These are phyloP conservation scores for Calonectria montana DNA, from an alignment of 2,329 filamentous ascomycete species.

Conservation along the genomic window DNA sequence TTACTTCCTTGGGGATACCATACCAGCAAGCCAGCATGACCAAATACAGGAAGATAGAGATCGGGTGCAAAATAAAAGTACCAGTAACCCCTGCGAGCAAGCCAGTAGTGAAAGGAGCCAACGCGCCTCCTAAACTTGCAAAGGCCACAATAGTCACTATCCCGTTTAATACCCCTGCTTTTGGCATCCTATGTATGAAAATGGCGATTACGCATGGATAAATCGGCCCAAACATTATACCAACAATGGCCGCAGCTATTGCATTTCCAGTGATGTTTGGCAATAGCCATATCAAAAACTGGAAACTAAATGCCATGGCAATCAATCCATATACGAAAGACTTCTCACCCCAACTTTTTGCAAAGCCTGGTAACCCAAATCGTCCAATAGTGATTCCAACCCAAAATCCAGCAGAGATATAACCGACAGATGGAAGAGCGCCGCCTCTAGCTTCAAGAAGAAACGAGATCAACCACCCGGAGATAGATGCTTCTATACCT, in stretches of 20 bases:
- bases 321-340: constrained; percentile 73
- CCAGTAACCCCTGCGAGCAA: constrained; percentile 70
- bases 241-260: constrained; percentile 75
- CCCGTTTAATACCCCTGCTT: constrained; percentile 70
- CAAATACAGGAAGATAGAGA: constrained; percentile 73
- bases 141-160: constrained; percentile 77
- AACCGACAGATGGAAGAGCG: constrained; percentile 77
- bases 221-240: constrained; percentile 80
- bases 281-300: constrained; percentile 81
- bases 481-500: constrained; percentile 84
- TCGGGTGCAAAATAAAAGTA: constrained; percentile 73
- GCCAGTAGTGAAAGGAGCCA: constrained; percentile 74
- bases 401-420: constrained; percentile 80
- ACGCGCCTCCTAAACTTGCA: constrained; percentile 74
- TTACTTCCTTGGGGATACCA: constrained; percentile 64
- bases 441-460: constrained; percentile 78
- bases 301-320: constrained; percentile 71
- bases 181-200: constrained; percentile 69
- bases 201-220: constrained; percentile 79
- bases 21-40: constrained; percentile 76
- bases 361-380: constrained; percentile 75
- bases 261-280: constrained; percentile 78
- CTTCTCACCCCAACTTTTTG: constrained; percentile 76
- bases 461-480: constrained; percentile 92
- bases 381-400: constrained; percentile 81